Conservation (phyloP, 192 early-diverging fungal species). For the Coemansia sp. region DNA sequence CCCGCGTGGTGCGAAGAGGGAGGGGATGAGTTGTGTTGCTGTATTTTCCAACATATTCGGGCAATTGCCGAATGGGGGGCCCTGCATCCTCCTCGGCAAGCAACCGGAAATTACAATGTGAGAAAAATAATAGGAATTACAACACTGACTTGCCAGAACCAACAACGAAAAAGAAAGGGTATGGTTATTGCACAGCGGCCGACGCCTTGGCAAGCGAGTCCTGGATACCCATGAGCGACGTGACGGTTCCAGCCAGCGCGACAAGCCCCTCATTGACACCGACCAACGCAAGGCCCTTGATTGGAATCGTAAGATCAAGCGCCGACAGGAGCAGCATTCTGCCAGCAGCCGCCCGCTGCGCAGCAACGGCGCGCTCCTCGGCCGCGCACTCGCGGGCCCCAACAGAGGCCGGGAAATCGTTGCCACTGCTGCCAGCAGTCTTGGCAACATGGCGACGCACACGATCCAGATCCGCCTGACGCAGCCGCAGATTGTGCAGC, state of each 20-base stretch:
- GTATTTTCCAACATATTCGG: too few species aligned
- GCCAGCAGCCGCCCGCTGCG: constrained; percentile 15
- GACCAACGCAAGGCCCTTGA: constrained; percentile 45
- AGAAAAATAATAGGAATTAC: too few species aligned
- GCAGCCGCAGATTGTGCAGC: constrained; percentile 26
- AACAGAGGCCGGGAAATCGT: neutral
- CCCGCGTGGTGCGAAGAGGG: too few species aligned
- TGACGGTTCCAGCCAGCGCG: constrained; percentile 55
- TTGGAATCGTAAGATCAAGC: constrained; percentile 54
- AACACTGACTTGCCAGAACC: too few species aligned
- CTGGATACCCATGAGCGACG: constrained; percentile 55
- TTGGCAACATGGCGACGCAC: constrained; percentile 35
- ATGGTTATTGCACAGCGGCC: neutral
- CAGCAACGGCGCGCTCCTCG: constrained; percentile 27
- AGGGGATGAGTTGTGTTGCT: too few species aligned
- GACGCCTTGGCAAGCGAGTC: constrained; percentile 28
- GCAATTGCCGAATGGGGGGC: too few species aligned
- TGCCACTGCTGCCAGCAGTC: constrained; percentile 10
- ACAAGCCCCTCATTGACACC: constrained; percentile 56
- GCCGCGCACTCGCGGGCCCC: constrained; percentile 34
- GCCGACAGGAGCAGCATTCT: constrained; percentile 34
- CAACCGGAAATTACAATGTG: too few species aligned
- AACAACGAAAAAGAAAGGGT: too few species aligned
- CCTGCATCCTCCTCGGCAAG: too few species aligned
- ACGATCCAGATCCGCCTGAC: constrained; percentile 36